Evolutionary conservation across 495 filamentous ascomycete species (phyloP).

Genomic region (Aspergillus nidulans): DNA sequence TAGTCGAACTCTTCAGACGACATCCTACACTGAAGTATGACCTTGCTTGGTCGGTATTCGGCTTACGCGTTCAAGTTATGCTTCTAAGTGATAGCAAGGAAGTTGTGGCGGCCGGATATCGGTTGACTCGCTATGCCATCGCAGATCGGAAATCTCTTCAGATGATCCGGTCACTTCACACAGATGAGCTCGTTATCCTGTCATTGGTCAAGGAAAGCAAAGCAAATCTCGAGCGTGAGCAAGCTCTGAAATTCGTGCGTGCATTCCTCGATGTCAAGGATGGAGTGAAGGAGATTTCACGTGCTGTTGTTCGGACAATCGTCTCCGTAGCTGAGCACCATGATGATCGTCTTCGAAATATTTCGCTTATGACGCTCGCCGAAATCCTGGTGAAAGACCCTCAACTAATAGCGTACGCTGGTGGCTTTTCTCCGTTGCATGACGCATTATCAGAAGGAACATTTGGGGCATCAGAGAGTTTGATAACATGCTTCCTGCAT

Average conservation of each 20-base stretch:
- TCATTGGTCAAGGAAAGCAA: slow-evolving; percentile 94
- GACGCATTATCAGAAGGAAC: slow-evolving; percentile 85
- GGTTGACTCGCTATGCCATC: slow-evolving; percentile 89
- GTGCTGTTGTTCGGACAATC: slow-evolving; percentile 78
- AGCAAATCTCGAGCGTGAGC: slow-evolving; percentile 91
- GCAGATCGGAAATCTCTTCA: slow-evolving; percentile 85
- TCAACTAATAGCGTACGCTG: slow-evolving; percentile 67
- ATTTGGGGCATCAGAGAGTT: slow-evolving; percentile 83
- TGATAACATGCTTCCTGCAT: slow-evolving; percentile 80
- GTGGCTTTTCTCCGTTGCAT: slow-evolving; percentile 74
- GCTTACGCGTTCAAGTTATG: slow-evolving; percentile 87
- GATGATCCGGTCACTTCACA: slow-evolving; percentile 81
- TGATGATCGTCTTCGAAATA: slow-evolving; percentile 82
- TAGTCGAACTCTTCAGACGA: slow-evolving; percentile 89
- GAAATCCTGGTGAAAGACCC: slow-evolving; percentile 88
- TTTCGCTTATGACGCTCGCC: slow-evolving; percentile 86
- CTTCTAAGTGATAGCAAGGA: slow-evolving; percentile 92
- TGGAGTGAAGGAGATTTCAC: slow-evolving; percentile 82
- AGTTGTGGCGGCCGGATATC: slow-evolving; percentile 90
- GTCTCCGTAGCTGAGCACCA: slow-evolving; percentile 84
- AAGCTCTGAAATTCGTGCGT: slow-evolving; percentile 93
- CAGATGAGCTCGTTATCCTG: slow-evolving; percentile 85
- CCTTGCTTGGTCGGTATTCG: slow-evolving; percentile 90
- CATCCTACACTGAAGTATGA: slow-evolving; percentile 94
- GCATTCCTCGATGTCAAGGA: slow-evolving; percentile 95